These are phyloP conservation scores for Pythium plurisporium DNA, from an alignment of 352 stramenopile genomes.

Conservation along the genomic window DNA sequence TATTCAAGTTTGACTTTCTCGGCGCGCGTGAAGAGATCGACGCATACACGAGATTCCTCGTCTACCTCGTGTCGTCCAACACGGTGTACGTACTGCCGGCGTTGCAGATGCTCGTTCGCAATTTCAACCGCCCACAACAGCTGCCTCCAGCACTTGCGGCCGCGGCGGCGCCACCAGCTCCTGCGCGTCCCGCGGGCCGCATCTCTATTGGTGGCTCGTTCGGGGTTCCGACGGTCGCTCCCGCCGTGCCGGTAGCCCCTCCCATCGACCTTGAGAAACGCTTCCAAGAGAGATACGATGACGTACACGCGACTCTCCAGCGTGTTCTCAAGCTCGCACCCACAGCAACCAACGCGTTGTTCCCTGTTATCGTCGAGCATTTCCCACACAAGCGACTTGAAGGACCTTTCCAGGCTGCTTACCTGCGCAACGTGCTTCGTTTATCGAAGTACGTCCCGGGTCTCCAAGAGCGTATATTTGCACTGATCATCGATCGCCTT, in stretches of 20 bases:
- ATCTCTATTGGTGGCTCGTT: constrained; percentile 52
- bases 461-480: constrained; percentile 79
- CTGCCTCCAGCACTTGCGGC: constrained; percentile 34
- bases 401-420: constrained; percentile 56
- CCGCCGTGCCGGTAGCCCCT: constrained; percentile 4
- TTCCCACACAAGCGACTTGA: constrained; percentile 84
- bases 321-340: constrained; percentile 68
- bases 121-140: constrained; percentile 51
- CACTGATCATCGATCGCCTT: constrained; percentile 78
- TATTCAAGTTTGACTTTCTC: constrained; percentile 82
- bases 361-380: constrained; percentile 68
- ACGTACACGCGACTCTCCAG: constrained; percentile 56
- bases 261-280: constrained; percentile 40
- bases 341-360: constrained; percentile 72
- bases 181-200: not conserved
- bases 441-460: constrained; percentile 60
- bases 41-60: constrained; percentile 66
- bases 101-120: constrained; percentile 82
- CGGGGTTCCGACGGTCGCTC: constrained; percentile 8
- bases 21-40: constrained; percentile 49
- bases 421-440: constrained; percentile 66
- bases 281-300: constrained; percentile 54
- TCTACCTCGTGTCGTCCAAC: constrained; percentile 80
- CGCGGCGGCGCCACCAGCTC: constrained; percentile 1
- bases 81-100: constrained; percentile 76